Conservation (phyloP, 106 monocot species). For the Acorus calamus region DNA sequence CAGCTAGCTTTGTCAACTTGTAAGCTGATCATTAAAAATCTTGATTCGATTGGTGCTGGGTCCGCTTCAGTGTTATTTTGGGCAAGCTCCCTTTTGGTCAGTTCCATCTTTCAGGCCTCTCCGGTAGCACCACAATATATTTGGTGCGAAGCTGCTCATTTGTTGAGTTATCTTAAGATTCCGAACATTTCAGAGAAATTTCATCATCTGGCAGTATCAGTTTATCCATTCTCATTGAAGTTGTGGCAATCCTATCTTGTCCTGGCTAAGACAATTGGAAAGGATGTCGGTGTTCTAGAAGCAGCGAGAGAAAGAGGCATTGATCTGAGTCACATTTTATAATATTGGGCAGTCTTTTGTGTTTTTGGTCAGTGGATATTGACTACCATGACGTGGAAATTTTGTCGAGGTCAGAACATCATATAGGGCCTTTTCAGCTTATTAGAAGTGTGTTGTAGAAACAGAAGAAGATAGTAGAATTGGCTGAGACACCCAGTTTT, state of each 20-base stretch:
- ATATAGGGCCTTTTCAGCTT: too few relatives aligned
- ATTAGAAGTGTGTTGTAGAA: too few relatives aligned
- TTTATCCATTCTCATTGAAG: slow-evolving; percentile 79
- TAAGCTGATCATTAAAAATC: slow-evolving; percentile 17
- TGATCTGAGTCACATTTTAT: slow-evolving; percentile 15
- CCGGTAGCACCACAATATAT: slow-evolving; percentile 69
- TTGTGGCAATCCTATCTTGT: slow-evolving; percentile 64
- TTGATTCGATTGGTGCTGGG: slow-evolving; percentile 10
- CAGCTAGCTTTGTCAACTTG: slow-evolving; percentile 47
- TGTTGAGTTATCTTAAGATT: slow-evolving; percentile 21
- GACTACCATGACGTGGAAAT: too few relatives aligned
- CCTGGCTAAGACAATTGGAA: slow-evolving; percentile 22
- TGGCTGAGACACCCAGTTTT: too few relatives aligned
- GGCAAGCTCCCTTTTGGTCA: slow-evolving; percentile 54
- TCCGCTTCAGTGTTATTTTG: slow-evolving; percentile 40
- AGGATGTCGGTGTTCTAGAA: slow-evolving; percentile 23
- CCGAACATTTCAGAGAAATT: slow-evolving; percentile 40
- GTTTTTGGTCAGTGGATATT: background rate
- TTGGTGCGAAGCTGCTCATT: slow-evolving; percentile 47
- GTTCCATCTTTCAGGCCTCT: slow-evolving; percentile 52
- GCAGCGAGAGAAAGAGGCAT: slow-evolving; percentile 68
- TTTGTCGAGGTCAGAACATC: too few relatives aligned
- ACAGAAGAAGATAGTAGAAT: too few relatives aligned
- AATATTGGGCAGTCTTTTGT: background rate
- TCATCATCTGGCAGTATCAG: slow-evolving; percentile 44